A percentile compares a stretch with the other conserved stretches of the same genome.
Conservation (phyloP, 108 stramenopile genomes). For the Epipyxis sp. region DNA sequence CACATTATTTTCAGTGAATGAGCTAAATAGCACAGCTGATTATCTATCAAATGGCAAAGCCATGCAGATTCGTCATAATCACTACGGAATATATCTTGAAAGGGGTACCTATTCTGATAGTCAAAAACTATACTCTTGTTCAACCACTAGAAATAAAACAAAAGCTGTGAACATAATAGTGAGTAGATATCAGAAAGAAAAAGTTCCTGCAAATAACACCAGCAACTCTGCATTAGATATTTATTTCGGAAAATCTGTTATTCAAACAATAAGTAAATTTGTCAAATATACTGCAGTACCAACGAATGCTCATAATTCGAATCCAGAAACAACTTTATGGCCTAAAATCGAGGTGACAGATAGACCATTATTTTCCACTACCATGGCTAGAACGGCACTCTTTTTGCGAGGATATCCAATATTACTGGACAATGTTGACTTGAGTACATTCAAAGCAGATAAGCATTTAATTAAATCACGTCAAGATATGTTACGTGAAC, state of each 20-base stretch:
- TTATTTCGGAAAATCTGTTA: not conserved
- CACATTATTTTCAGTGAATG: not conserved
- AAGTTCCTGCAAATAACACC: not conserved
- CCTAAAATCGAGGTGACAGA: not conserved
- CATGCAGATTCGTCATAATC: not conserved
- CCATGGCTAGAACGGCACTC: not conserved
- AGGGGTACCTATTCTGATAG: not conserved
- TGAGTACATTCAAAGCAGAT: not conserved
- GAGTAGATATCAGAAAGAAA: conserved; percentile 12
- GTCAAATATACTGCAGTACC: not conserved
- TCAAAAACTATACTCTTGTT: not conserved
- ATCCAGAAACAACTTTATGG: conserved; percentile 1
- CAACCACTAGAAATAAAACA: not conserved
- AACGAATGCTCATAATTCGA: no score
- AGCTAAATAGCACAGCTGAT: not conserved
- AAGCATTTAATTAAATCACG: not conserved
- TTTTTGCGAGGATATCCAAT: conserved; percentile 6
- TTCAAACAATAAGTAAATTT: not conserved
- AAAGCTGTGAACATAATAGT: conserved; percentile 6
- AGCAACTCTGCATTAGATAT: not conserved
- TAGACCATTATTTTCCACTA: not conserved
- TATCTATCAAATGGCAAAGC: not conserved
- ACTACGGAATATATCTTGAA: not conserved
- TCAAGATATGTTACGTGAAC: not conserved
- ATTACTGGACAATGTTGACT: not conserved